Percentiles rank a stretch among this genome's conserved stretches.
Evolutionary conservation across 176 grass and related monocot species (phyloP).

Genomic region (Musa schizocarpa): DNA sequence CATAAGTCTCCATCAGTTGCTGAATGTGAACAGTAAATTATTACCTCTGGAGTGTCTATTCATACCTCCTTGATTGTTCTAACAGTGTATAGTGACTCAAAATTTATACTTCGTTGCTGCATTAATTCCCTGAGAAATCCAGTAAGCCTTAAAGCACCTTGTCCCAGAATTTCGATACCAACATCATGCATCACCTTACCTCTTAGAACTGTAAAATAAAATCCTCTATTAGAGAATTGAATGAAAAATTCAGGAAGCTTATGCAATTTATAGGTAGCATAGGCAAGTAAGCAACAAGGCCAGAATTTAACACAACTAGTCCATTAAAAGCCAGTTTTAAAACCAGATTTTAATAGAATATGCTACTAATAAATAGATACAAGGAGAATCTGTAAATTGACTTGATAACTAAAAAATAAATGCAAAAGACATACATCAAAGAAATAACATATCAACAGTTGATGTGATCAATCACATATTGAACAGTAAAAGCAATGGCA

Average conservation of each 20-base stretch:
- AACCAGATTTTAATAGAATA: neutral
- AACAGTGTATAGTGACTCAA: conserved; percentile 77
- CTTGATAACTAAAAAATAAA: neutral
- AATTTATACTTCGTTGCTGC: conserved; percentile 56
- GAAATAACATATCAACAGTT: no score
- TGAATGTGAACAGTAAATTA: neutral
- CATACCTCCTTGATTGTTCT: conserved; percentile 86
- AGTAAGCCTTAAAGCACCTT: conserved; percentile 83
- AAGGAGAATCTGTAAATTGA: neutral
- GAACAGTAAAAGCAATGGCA: no score
- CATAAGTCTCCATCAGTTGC: no score
- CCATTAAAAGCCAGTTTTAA: neutral
- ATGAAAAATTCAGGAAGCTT: neutral
- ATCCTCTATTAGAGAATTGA: neutral
- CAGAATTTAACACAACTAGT: no score
- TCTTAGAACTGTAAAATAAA: conserved; percentile 44
- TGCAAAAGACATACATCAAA: neutral
- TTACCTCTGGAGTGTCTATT: neutral
- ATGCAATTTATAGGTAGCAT: neutral
- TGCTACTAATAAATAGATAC: conserved; percentile 1
- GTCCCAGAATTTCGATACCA: conserved; percentile 76
- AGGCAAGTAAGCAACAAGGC: neutral
- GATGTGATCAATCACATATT: no score
- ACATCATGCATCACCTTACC: conserved; percentile 77
- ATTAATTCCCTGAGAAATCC: conserved; percentile 85